Base-by-base conservation (phyloP, 2,329 filamentous ascomycete species). In the Cercospora berteroae region DNA sequence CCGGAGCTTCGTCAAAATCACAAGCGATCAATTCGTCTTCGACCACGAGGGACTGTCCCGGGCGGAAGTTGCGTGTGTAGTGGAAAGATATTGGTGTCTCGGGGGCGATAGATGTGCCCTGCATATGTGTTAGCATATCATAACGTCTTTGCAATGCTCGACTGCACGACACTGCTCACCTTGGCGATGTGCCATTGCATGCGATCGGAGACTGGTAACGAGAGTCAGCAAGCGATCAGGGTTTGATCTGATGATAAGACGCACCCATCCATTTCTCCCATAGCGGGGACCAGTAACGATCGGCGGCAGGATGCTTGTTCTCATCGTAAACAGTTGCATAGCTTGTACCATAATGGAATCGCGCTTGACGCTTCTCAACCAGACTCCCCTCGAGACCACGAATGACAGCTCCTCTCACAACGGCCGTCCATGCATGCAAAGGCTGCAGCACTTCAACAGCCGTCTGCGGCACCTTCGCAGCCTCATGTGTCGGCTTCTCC, bases 51-150 rank as follows among this genome's bases (percentile, higher is more conserved):
- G 89, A 91, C 78, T 94, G 91, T 0, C 90, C 89, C 0, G 90
- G 90, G 1, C 90, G 87, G 80, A 94, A 94, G 79, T 94, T 94
- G 69, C 91, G 89, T 3, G 91, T 94, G 80, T 94, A 94, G 81
- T 94, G 91, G 80, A 94, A 94, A 2, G 90, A 90, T 67, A 94
- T 89, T 0, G 91, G 91, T 1, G 86, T 84, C 0, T 88, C 82
- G n/a, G 91, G 89, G 7, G 90, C 93, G 42, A 94, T 86, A 42
- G 90, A 86, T 72, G 92, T 90, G 66, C 90, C 90, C 88, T 58
- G n/a, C 1, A 36, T 5, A n/a, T 10, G 18, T 36, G 13, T 55
- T 29, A 55, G 48, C 18, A 18, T 77, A 56, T 16, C 29, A 5
- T 12, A 25, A 4, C 18, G 25, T 5, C 16, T 33, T 52, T 20